These are phyloP conservation scores for Batrachochytrium dendrobatidis DNA, from an alignment of 371 early-diverging fungal genomes.

Conservation along the genomic window DNA sequence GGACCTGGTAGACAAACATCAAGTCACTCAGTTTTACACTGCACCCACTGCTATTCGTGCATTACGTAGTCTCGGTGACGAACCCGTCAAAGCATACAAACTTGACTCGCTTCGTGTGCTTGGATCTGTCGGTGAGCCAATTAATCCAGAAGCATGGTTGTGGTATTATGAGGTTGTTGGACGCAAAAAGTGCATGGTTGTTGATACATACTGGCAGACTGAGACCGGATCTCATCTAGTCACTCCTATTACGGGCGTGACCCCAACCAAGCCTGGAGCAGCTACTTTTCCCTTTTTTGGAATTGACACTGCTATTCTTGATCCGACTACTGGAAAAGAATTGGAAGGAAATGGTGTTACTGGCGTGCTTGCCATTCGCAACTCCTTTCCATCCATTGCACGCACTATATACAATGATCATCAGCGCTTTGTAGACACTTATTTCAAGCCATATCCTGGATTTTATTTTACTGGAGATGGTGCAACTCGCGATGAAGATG, in stretches of 20 bases:
- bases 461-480: slow-evolving; percentile 90
- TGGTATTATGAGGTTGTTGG: slow-evolving; percentile 94
- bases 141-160: slow-evolving; percentile 94
- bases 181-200: slow-evolving; percentile 75
- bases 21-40: slow-evolving; percentile 94
- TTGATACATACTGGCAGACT: slow-evolving; percentile 73
- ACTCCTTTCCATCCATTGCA: slow-evolving; percentile 94
- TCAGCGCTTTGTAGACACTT: slow-evolving; percentile 82
- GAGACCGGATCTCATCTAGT: slow-evolving; percentile 95
- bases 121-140: slow-evolving; percentile 97
- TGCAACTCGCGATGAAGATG: slow-evolving; percentile 81
- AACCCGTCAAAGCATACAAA: slow-evolving; percentile 64
- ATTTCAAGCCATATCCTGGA: slow-evolving; percentile 78
- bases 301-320: slow-evolving; percentile 78
- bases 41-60: slow-evolving; percentile 98
- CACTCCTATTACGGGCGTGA: slow-evolving; percentile 83
- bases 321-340: slow-evolving; percentile 62
- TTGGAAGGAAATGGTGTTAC: slow-evolving; percentile 72
- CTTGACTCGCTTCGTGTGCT: slow-evolving; percentile 79
- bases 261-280: slow-evolving; percentile 86
- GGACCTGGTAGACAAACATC: slow-evolving; percentile 70
- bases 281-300: slow-evolving; percentile 97
- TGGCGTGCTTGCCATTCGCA: slow-evolving; percentile 84
- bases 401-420: slow-evolving; percentile 88
- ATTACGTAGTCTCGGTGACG: slow-evolving; percentile 80